Evolutionary conservation across 75 land plant genomes (phyloP).

Genomic region (Cupressus sempervirens): DNA sequence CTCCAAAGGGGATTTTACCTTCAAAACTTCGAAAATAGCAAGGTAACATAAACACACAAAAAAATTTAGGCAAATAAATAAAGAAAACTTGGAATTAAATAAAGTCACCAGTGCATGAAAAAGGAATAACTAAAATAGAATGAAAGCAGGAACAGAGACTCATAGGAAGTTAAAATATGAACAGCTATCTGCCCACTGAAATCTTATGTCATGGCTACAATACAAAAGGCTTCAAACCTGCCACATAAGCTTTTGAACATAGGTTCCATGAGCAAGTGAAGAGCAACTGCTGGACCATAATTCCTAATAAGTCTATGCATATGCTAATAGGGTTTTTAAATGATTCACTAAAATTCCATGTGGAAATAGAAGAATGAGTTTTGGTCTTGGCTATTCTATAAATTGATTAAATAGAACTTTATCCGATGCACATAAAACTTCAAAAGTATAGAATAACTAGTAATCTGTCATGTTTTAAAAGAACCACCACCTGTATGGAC

Average conservation of each 20-base stretch:
- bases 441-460: background rate
- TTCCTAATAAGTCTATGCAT: background rate
- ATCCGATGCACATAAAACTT: background rate
- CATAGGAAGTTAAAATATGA: background rate
- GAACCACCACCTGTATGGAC: constrained; percentile 67
- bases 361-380: background rate
- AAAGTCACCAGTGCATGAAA: background rate
- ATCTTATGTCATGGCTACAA: background rate
- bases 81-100: background rate
- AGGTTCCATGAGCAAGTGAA: background rate
- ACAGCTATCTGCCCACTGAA: background rate
- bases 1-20: too few relatives aligned
- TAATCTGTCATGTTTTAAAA: background rate
- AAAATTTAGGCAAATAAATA: background rate
- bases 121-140: background rate
- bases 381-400: background rate
- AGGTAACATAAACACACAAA: background rate
- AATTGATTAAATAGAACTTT: background rate
- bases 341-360: background rate
- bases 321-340: background rate
- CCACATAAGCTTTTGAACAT: background rate
- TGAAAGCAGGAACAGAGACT: background rate
- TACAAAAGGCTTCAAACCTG: background rate
- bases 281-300: too few relatives aligned
- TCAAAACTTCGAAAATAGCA: background rate